phyloP scores from a whole-genome alignment of 2,329 filamentous ascomycete species.

The Clarireedia hainanense region DNA sequence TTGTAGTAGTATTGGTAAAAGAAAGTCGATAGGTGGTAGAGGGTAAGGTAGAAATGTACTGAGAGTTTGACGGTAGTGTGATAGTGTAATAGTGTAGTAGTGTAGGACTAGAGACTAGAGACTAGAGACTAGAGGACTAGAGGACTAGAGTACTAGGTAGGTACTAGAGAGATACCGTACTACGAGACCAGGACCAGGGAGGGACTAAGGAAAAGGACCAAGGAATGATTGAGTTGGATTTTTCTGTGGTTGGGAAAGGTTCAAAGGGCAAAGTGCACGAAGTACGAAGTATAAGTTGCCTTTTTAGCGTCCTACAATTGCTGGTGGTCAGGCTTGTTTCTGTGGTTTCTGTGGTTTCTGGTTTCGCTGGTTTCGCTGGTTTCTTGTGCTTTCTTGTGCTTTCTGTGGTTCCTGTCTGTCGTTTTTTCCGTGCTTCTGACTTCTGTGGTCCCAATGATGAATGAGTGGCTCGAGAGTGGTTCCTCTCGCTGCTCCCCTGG shows the following conservation, averaged over 20 bases:
- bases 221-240: too few relatives aligned
- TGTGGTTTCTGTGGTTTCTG: not conserved
- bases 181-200: too few relatives aligned
- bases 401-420: not conserved
- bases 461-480: too few relatives aligned
- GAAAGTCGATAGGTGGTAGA: conserved; percentile 5
- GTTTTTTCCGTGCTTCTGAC: not conserved
- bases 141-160: too few relatives aligned
- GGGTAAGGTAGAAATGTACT: conserved; percentile 1
- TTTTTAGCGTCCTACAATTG: conserved; percentile 3
- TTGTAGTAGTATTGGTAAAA: not conserved
- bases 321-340: not conserved
- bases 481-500: too few relatives aligned
- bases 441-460: too few relatives aligned
- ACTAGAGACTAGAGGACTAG: too few relatives aligned
- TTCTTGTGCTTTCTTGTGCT: not conserved
- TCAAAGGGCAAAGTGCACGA: not conserved
- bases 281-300: not conserved
- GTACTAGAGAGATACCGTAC: too few relatives aligned
- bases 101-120: too few relatives aligned
- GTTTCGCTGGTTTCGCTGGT: not conserved
- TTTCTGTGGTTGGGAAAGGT: conserved; percentile 6
- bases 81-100: too few relatives aligned
- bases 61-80: not conserved
- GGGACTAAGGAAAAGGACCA: too few relatives aligned